These are phyloP conservation scores for Beta vulgaris DNA, from an alignment of 148 eudicot species.

Conservation along the genomic window DNA sequence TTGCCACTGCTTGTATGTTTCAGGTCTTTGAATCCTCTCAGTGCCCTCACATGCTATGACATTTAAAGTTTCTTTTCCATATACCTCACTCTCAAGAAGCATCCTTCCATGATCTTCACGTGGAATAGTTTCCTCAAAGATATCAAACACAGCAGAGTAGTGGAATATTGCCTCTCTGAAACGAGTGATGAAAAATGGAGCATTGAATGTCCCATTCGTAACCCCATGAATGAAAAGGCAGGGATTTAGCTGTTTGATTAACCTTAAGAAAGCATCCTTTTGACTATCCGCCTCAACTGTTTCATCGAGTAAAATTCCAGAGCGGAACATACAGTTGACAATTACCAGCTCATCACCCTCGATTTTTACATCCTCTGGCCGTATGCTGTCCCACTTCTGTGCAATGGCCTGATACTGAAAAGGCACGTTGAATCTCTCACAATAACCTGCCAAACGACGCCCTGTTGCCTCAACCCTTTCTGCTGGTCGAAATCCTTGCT, in stretches of 20 bases:
- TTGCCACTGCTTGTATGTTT: constrained; percentile 59
- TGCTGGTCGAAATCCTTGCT: constrained; percentile 48
- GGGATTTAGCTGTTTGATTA: constrained; percentile 45
- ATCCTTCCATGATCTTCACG: constrained; percentile 41
- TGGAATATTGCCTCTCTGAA: constrained; percentile 50
- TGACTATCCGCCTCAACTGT: constrained; percentile 42
- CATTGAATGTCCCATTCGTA: constrained; percentile 47
- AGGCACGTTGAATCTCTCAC: constrained; percentile 47
- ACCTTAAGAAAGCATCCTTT: constrained; percentile 44
- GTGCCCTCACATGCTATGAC: constrained; percentile 55
- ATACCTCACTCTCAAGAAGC: constrained; percentile 39
- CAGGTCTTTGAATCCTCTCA: constrained; percentile 53
- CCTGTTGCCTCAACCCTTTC: constrained; percentile 47
- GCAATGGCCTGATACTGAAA: constrained; percentile 40
- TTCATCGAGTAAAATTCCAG: constrained; percentile 43
- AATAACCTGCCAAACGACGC: constrained; percentile 40
- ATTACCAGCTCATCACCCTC: constrained; percentile 41
- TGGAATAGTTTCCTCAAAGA: constrained; percentile 40
- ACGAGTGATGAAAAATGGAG: constrained; percentile 59
- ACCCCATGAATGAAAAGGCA: constrained; percentile 45
- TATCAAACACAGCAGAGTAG: constrained; percentile 39
- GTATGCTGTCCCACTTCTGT: constrained; percentile 40
- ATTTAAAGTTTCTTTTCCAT: constrained; percentile 41
- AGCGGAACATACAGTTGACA: constrained; percentile 42
- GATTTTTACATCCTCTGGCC: constrained; percentile 34